Percentiles rank a stretch among this genome's conserved stretches.
Conservation (phyloP, 2,329 filamentous ascomycete species). For the Albophoma yamanashiensis region DNA sequence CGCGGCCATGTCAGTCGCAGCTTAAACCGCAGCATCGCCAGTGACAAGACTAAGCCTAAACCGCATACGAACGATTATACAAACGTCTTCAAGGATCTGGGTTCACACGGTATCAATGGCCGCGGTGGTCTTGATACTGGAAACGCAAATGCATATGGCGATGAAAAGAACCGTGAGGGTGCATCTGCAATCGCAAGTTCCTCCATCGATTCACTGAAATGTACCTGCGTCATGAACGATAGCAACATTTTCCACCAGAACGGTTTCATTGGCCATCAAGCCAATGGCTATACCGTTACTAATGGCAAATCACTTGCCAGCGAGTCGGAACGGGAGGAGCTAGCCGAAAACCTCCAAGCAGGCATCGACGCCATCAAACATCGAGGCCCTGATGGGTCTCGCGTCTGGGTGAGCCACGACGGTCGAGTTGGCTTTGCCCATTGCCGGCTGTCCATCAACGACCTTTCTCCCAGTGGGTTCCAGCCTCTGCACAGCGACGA, state of each 20-base stretch:
- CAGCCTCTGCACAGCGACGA: conserved; percentile 33
- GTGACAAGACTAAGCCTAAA: neutral
- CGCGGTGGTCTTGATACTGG: neutral
- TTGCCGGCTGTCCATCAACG: conserved; percentile 41
- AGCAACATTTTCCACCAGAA: neutral
- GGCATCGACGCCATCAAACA: conserved; percentile 16
- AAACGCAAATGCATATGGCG: neutral
- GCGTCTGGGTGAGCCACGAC: conserved; percentile 16
- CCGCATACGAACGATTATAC: neutral
- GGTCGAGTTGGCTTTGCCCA: conserved; percentile 27
- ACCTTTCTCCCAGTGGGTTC: conserved; percentile 32
- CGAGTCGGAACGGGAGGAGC: neutral
- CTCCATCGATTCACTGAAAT: too few species aligned
- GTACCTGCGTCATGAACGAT: neutral
- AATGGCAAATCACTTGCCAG: neutral
- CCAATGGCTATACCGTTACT: neutral
- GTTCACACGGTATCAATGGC: neutral
- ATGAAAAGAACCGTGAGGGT: neutral
- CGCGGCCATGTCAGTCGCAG: neutral
- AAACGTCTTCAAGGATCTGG: neutral
- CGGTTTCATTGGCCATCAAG: neutral
- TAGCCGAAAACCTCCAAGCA: conserved; percentile 6
- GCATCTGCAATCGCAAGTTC: neutral
- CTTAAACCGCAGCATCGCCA: neutral
- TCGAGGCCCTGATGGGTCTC: conserved; percentile 18